Base-by-base conservation (phyloP, 169 alveolate genomes). In the Eimeria necatrix region DNA sequence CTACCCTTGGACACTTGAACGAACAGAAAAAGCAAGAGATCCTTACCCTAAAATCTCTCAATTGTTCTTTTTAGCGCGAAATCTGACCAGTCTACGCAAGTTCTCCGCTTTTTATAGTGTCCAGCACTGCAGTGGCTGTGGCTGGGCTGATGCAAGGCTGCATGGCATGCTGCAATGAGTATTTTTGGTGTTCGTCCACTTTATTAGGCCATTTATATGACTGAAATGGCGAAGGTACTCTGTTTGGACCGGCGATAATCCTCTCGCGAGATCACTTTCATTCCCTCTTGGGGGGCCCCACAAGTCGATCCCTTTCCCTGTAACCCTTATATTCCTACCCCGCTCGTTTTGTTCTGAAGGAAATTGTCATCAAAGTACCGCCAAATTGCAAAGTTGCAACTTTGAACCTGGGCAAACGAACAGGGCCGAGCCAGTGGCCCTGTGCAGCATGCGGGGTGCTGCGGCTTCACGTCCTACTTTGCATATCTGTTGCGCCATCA, bases 271-370 rank as follows among this genome's bases (percentile, higher is more conserved):
- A 41, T 46, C 64, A n/a, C 20, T 20, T 20, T 61, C 61, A 6
- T 60, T 32, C 61, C 61, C 49, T 60, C 61, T 46, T 16, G 64
- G 86, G 86, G 86, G 86, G 86, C 86, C 86, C 86, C 86, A 76
- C 86, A 76, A 32, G n/a, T 76, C 86, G n/a, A 76, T 60, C 46
- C 6, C 20, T 46, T 20, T n/a, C 41, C 49, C 7, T 76, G 48
- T 18, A 16, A 48, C 86, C 64, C 61, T 46, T 20, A 46, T 41
- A 6, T 1, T 18, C 61, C 61, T 76, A 51, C 46, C 48, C 61
- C 41, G 48, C 49, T 51, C 49, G 16, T 20, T 60, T 32, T 32
- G 41, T 32, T 32, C 41, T 32, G 41, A 32, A 2, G 41, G 41
- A 2, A 32, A 32, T 0, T 32, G 41, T 32, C 41, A 32, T 32